Evolutionary conservation across 2,329 filamentous ascomycete species (phyloP).

Genomic region (Cercospora brassicicola): DNA sequence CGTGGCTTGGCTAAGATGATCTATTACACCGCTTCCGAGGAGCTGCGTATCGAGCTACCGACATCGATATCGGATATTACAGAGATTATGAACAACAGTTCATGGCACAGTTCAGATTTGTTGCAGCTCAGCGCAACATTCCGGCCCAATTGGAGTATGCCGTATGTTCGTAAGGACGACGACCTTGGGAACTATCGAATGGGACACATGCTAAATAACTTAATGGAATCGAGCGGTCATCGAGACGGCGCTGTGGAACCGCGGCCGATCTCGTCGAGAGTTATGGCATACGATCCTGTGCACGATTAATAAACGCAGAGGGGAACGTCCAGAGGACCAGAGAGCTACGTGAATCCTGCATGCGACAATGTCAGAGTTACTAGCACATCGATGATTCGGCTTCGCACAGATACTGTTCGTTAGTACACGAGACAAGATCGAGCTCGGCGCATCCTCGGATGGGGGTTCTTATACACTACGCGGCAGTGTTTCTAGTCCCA

Average conservation of each 20-base stretch:
- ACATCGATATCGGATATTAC: background rate
- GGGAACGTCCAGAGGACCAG: background rate
- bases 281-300: slow-evolving; percentile 3
- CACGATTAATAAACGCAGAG: background rate
- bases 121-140: background rate
- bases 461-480: background rate
- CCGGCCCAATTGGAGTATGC: slow-evolving; percentile 13
- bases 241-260: background rate
- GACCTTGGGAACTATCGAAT: slow-evolving; percentile 5
- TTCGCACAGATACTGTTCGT: background rate
- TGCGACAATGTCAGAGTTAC: background rate
- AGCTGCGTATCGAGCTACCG: background rate
- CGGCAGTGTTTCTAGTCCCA: background rate
- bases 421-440: background rate
- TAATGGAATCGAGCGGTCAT: background rate
- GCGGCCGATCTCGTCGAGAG: background rate
- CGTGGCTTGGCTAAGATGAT: slow-evolving; percentile 1
- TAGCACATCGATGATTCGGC: background rate
- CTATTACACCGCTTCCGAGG: slow-evolving; percentile 4
- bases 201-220: slow-evolving; percentile 5
- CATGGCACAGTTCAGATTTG: slow-evolving; percentile 8
- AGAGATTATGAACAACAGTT: background rate
- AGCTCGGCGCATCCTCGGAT: background rate
- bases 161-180: background rate
- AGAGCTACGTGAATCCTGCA: background rate